Base-by-base conservation (phyloP, 2,329 filamentous ascomycete species). In the Claviceps purpurea region DNA sequence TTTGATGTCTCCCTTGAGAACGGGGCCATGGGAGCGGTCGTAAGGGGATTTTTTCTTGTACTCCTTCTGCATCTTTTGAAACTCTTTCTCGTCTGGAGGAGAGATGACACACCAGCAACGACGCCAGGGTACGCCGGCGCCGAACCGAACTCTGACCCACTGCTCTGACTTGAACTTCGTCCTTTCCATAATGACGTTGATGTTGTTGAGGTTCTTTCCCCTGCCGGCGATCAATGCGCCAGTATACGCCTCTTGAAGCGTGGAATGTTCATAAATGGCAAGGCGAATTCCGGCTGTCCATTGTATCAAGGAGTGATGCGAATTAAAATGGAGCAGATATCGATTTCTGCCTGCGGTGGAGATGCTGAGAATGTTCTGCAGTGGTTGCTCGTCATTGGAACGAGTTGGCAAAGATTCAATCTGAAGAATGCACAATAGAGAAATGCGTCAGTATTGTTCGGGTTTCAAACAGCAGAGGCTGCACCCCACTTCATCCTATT, bases 211-310 rank as follows among this genome's bases (percentile, higher is more conserved):
- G 1, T 71, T 70, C 66, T 89, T 94, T 53, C 90, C 93, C 70
- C 96, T 97, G 51, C 90, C 93, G 11, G 93, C 93, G 63, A 98
- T 93, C 45, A 98, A 73, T 20, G 91, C 91, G 6, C 93, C 93
- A 0, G 93, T 98, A 65, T 98, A 98, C 1, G 93, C 89, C 70
- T 98, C 93, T 64, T 97, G 91, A 38, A 98, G 73, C 0, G 88
- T 89, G 1, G 89, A 83, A 63, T 97, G 87, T 70, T 98, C 93
- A 66, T 84, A 97, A 79, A 97, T 95, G 61, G 91, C 80, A 22
- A 98, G 79, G 47, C 93, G 83, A 59, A 98, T 97, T 45, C 86
- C 89, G 16, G 93, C 86, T 1, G 93, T 95, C 93, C 93, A 98
- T 69, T 97, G 90, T 2, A 90, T 85, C 51, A 98, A 74, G 0